Evolutionary conservation across 1,284 basidiomycete genomes (phyloP).

Genomic region (Malassezia globosa): DNA sequence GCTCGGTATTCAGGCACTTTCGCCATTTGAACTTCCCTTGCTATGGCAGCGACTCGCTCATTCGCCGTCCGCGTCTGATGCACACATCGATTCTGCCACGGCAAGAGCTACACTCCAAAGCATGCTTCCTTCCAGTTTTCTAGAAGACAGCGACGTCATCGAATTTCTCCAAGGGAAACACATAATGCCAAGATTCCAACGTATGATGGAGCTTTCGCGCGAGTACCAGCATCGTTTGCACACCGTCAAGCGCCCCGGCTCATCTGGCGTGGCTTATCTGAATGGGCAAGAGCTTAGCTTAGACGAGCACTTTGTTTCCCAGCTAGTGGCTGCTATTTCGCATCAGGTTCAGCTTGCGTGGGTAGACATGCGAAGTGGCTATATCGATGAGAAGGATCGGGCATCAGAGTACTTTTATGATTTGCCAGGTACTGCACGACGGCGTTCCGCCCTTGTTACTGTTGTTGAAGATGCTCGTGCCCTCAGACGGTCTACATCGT

Average conservation of each 20-base stretch:
- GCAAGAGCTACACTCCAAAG: background rate
- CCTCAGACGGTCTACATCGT: background rate
- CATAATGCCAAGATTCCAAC: background rate
- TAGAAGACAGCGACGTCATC: conserved; percentile 2
- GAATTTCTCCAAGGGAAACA: conserved; percentile 6
- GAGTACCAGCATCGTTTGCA: conserved; percentile 26
- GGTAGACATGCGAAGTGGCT: conserved; percentile 55
- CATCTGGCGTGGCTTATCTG: conserved; percentile 57
- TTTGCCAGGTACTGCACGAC: conserved; percentile 59
- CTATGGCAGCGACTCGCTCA: background rate
- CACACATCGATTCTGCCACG: background rate
- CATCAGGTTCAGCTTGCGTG: conserved; percentile 22
- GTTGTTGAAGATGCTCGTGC: conserved; percentile 52
- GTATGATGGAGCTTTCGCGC: conserved; percentile 11
- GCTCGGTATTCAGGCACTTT: conserved; percentile 1
- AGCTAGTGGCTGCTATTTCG: conserved; percentile 24
- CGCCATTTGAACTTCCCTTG: background rate
- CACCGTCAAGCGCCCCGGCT: conserved; percentile 7
- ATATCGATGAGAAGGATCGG: conserved; percentile 52
- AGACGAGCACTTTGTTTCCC: conserved; percentile 52
- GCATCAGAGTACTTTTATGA: conserved; percentile 77
- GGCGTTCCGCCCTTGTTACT: conserved; percentile 60
- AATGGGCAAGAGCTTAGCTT: conserved; percentile 71
- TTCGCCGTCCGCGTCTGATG: background rate
- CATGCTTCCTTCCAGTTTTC: background rate